Evolutionary conservation across 768 basidiomycete species (phyloP).

Genomic region (Tricholoma flavovirens): DNA sequence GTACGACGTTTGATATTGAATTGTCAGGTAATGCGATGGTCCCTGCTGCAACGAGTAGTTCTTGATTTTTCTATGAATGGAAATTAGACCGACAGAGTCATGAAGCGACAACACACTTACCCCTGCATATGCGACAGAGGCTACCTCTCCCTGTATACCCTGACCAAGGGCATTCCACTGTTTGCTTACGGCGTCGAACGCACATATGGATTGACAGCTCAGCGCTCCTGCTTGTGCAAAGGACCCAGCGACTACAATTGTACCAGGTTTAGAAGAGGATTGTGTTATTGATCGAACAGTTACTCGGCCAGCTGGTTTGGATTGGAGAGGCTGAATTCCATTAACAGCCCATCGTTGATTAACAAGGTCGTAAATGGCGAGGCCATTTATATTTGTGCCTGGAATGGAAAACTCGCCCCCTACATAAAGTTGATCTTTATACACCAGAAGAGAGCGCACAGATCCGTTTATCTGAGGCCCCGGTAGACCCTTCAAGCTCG

Average conservation of each 20-base stretch:
- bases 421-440: constrained; percentile 64
- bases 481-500: constrained; percentile 44
- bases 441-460: constrained; percentile 71
- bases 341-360: constrained; percentile 56
- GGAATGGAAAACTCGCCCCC: constrained; percentile 78
- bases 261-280: constrained; percentile 52
- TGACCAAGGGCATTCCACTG: constrained; percentile 79
- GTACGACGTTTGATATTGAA: constrained; percentile 64
- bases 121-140: constrained; percentile 74
- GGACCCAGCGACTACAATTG: constrained; percentile 81
- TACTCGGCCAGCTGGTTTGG: constrained; percentile 45
- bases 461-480: constrained; percentile 68
- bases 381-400: constrained; percentile 53
- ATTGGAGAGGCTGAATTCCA: constrained; percentile 56
- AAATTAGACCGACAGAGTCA: constrained; percentile 9
- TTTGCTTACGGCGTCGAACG: constrained; percentile 57
- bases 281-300: constrained; percentile 68
- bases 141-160: constrained; percentile 78
- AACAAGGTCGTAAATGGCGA: constrained; percentile 77
- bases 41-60: constrained; percentile 74
- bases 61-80: constrained; percentile 48
- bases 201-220: constrained; percentile 73
- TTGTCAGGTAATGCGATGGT: constrained; percentile 64
- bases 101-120: constrained; percentile 38
- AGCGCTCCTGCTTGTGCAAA: constrained; percentile 76